Evolutionary conservation across 441 rosid species (phyloP), one percentile per base, ranked within the genome.

Genomic region (Euphorbia celastroides): DNA sequence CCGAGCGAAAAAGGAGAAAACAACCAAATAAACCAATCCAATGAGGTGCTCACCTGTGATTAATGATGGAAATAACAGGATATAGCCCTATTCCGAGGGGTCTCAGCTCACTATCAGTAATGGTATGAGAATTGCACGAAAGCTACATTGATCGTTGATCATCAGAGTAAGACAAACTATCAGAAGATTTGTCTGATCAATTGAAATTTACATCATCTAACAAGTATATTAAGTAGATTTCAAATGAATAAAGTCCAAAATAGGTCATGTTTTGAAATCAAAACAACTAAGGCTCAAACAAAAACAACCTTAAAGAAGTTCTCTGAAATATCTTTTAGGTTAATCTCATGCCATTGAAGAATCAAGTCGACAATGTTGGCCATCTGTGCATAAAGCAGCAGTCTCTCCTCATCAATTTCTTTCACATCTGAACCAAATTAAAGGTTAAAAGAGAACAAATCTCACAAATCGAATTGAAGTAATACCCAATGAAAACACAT

Each of bases 111-210:
- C 90, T 81, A 70, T 95, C 96, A 71, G 96, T 90, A 76, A 95
- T 87, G 81, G 84, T 83, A 78, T 92, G 99, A 61, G 98, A 97
- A 84, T 94, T 94, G 84, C 99, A 94, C 26, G 98, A 86, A 74
- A 94, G 85, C 99, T 94, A 93, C 81, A 66, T 72, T 32, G 17
- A 69, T 69, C 48, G 34, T 64, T 42, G 58, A 72, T 55, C 38
- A 75, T 59, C 48, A 72, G 64, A 66, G 54, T 61, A 63, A 66
- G 34, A 62, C 25, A 51, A 74, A 27, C 28, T 34, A 60, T 62
- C 55, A 73, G 52, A 60, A 70, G 54, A 75, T 60, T 27, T 11
- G 27, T n/a, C 16, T 54, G 32, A 31, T 57, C 19, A 57, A 56
- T 27, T 44, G 57, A 71, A 30, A 20, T 5, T 52, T 64, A 41